Evolutionary conservation across 108 stramenopile genomes (phyloP), one percentile per base, ranked within the genome.

Genomic region (Skeletonema grethae): DNA sequence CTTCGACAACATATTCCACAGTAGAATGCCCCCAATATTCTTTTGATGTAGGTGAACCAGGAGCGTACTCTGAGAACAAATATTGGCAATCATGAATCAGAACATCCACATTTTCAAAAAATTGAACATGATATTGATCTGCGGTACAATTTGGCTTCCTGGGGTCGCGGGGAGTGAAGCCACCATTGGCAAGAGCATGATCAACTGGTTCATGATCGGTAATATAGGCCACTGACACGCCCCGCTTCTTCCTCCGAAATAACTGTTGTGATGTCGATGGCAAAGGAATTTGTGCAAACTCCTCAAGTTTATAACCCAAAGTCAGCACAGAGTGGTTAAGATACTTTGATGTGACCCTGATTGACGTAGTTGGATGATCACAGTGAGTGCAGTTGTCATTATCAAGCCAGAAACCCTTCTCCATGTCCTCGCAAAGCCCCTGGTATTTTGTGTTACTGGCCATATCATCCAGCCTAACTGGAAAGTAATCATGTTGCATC

Each of bases 401-500:
- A 31, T 65, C 32, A 15, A 75, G 22, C 73, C 73, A 75, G 43
- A 75, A 36, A 8, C 71, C 77, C 20, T 67, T 56, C 5, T 53
- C 46, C 32, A 63, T 34, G 34, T 80, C 73, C 36, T 80, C 79
- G 12, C 35, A 70, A 2, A 80, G 46, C 20, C 73, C 79, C n/a
- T 48, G 29, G 31, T 75, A 80, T 31, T 65, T 62, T 59, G 64
- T 80, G 0, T 69, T 31, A 12, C 72, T 67, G 4, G 41, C 34
- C 67, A 80, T 65, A 29, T 80, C 65, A 22, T 66, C 74, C 20
- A 75, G 45, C 31, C 65, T 69, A 18, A 80, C 61, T 7, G 79
- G 79, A 62, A 80, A 80, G 57, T 75, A 80, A 39, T 80, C 79
- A 38, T 80, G 62, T 34, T 70, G 73, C 79, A 80, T 80, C 35